Percentiles rank a stretch among this genome's conserved stretches.
Conservation (phyloP, 495 filamentous ascomycete genomes). For the Delitschia confertaspora region DNA sequence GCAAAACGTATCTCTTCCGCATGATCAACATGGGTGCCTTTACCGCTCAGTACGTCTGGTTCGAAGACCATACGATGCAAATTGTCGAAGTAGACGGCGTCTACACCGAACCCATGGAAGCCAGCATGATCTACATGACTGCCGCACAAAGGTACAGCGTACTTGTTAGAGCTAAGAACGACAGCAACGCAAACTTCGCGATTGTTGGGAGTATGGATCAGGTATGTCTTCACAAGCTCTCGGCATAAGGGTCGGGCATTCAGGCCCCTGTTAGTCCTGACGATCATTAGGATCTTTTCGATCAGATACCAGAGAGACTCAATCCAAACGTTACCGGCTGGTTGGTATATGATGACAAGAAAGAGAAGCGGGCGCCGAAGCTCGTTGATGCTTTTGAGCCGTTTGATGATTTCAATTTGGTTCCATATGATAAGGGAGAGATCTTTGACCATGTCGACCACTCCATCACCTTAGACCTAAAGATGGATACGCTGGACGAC, state of each 20-base stretch:
- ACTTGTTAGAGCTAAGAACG: conserved; percentile 48
- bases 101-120: conserved; percentile 51
- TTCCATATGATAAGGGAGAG: conserved; percentile 54
- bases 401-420: conserved; percentile 65
- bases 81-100: conserved; percentile 69
- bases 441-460: conserved; percentile 51
- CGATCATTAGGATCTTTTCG: conserved; percentile 54
- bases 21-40: conserved; percentile 57
- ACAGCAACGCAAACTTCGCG: conserved; percentile 56
- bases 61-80: conserved; percentile 48
- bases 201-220: conserved; percentile 54
- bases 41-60: conserved; percentile 37
- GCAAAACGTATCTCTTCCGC: conserved; percentile 73
- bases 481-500: conserved; percentile 62
- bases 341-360: conserved; percentile 60
- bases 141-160: conserved; percentile 66
- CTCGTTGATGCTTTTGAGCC: conserved; percentile 45
- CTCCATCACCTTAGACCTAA: conserved; percentile 53
- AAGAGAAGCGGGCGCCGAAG: conserved; percentile 47
- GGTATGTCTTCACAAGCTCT: conserved; percentile 27
- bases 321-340: conserved; percentile 74
- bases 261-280: conserved; percentile 6
- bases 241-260: neutral
- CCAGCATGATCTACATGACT: conserved; percentile 51
- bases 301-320: conserved; percentile 51